These are phyloP conservation scores for Meripilus lineatus DNA, from an alignment of 1,284 basidiomycete species.

Conservation along the genomic window DNA sequence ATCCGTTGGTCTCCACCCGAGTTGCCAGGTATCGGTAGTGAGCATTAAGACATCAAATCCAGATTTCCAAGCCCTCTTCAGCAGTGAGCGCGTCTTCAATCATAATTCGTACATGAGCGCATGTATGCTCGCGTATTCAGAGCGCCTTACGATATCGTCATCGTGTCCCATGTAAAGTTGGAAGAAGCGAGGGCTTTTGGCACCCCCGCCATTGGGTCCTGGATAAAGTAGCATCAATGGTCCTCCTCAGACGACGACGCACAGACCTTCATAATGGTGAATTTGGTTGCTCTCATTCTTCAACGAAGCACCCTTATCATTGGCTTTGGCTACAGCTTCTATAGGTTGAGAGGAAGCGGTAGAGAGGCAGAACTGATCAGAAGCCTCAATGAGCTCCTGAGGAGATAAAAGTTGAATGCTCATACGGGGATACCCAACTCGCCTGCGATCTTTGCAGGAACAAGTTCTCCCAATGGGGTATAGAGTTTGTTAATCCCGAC, in stretches of 20 bases:
- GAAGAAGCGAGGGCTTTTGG: slow-evolving; percentile 47
- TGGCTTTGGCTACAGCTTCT: slow-evolving; percentile 47
- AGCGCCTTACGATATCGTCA: slow-evolving; percentile 38
- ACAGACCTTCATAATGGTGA: slow-evolving; percentile 26
- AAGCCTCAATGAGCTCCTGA: not conserved
- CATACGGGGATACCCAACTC: slow-evolving; percentile 49
- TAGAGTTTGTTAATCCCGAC: slow-evolving; percentile 60
- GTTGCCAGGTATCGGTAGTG: slow-evolving; percentile 57
- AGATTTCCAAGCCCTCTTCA: slow-evolving; percentile 43
- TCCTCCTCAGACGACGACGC: not conserved
- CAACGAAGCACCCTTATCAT: slow-evolving; percentile 35
- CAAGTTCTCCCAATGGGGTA: slow-evolving; percentile 44
- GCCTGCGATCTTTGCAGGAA: slow-evolving; percentile 50
- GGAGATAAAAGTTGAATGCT: slow-evolving; percentile 9
- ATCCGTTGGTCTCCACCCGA: slow-evolving; percentile 57
- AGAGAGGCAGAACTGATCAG: slow-evolving; percentile 44
- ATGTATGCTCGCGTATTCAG: not conserved
- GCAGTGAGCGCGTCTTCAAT: slow-evolving; percentile 37
- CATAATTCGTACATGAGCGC: not conserved
- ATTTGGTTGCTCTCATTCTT: slow-evolving; percentile 36
- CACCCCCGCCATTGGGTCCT: slow-evolving; percentile 32
- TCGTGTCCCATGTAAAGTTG: slow-evolving; percentile 60
- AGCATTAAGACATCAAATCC: slow-evolving; percentile 50
- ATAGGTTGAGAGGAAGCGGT: slow-evolving; percentile 51
- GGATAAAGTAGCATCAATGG: not conserved